phyloP scores from a whole-genome alignment of 2,329 filamentous ascomycete genomes.

The Trichophyton mentagrophytes region DNA sequence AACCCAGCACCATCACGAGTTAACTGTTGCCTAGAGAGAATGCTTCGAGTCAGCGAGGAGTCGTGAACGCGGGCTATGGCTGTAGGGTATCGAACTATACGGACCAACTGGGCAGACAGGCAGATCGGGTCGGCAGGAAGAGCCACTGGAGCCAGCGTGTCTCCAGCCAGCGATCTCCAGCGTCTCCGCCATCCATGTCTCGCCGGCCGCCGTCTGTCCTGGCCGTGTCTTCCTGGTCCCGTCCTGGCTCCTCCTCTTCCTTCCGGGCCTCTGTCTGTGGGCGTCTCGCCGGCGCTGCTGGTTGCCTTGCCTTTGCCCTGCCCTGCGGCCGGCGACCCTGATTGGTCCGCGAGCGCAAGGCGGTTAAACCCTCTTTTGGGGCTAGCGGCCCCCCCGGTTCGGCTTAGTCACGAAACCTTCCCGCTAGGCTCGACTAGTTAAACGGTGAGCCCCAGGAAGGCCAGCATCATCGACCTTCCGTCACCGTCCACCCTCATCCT shows the following conservation, averaged over 20 bases:
- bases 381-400: neutral
- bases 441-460: neutral
- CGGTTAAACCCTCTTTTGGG: slow-evolving; percentile 1
- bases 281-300: neutral
- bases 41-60: neutral
- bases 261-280: no score
- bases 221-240: no score
- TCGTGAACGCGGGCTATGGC: neutral
- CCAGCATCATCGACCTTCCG: slow-evolving; percentile 1
- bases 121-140: neutral
- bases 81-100: neutral
- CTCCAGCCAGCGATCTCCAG: slow-evolving; percentile 1
- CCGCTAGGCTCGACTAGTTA: neutral
- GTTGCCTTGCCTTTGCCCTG: neutral
- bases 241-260: no score
- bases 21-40: neutral
- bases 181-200: neutral
- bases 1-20: neutral
- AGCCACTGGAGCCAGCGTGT: neutral
- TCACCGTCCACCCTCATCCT: neutral
- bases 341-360: neutral
- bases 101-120: neutral
- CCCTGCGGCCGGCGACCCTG: neutral
- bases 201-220: neutral
- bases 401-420: no score